These are phyloP conservation scores for Apium graveolens DNA, from an alignment of 129 eudicot species.

Conservation along the genomic window DNA sequence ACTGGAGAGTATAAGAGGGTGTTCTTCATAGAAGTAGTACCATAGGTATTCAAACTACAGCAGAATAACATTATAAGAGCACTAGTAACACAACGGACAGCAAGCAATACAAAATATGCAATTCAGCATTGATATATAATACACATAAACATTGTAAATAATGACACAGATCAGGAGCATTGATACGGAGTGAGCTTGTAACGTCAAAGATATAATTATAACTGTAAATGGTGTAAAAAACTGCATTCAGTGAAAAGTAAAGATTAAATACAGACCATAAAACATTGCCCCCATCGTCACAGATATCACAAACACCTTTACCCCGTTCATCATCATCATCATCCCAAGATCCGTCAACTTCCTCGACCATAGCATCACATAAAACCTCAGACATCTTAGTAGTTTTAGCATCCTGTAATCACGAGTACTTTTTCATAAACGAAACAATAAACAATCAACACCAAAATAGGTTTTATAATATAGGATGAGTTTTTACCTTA, in stretches of 20 bases:
- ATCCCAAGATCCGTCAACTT: conserved; percentile 41
- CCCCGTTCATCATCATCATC: conserved; percentile 47
- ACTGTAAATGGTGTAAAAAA: not conserved
- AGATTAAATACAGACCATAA: conserved; percentile 33
- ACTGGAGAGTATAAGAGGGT: not conserved
- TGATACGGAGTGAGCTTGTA: not conserved
- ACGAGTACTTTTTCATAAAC: conserved; percentile 10
- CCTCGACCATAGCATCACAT: conserved; percentile 39
- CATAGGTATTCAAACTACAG: not conserved
- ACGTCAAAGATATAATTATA: not conserved
- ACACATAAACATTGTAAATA: not conserved
- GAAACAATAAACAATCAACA: not conserved
- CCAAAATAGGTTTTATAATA: not conserved
- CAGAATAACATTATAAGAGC: not conserved
- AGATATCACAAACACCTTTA: conserved; percentile 57
- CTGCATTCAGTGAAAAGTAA: not conserved
- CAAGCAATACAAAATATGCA: not conserved
- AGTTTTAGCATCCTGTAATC: conserved; percentile 37
- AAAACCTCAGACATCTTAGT: conserved; percentile 35
- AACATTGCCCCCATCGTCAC: conserved; percentile 75
- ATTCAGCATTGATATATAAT: not conserved
- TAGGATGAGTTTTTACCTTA: conserved; percentile 21
- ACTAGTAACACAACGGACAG: not conserved
- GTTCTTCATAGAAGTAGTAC: not conserved
- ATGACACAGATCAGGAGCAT: not conserved